Evolutionary conservation across 805 yeast species (phyloP).

Genomic region (Cyberlindnera mycetangii): DNA sequence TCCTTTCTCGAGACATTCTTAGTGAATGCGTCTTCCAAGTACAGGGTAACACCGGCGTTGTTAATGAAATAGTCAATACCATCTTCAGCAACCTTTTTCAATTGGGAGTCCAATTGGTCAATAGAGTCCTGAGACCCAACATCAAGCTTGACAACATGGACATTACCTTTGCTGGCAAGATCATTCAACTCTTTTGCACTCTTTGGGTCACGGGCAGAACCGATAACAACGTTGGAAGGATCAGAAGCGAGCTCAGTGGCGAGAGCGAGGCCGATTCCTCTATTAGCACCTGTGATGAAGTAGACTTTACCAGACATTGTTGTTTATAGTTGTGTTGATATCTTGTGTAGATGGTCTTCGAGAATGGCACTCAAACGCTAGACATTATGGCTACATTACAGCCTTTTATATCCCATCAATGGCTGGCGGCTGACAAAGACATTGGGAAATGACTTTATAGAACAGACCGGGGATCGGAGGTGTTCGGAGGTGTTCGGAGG

Average conservation of each 20-base stretch:
- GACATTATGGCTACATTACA: too few species aligned
- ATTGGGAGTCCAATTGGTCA: constrained; percentile 14
- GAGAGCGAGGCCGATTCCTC: constrained; percentile 12
- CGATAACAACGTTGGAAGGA: constrained; percentile 5
- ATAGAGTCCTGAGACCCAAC: constrained; percentile 19
- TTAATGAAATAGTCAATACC: constrained; percentile 28
- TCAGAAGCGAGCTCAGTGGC: constrained; percentile 1
- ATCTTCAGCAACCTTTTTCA: constrained; percentile 15
- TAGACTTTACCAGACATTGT: constrained; percentile 3
- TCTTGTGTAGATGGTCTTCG: too few species aligned
- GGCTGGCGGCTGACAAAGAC: too few species aligned
- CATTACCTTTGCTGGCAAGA: constrained; percentile 16
- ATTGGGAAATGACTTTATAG: too few species aligned
- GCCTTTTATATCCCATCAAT: too few species aligned
- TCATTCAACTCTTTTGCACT: constrained; percentile 10
- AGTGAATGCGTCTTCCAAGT: not conserved
- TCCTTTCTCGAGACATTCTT: constrained; percentile 1
- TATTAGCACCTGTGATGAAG: constrained; percentile 7
- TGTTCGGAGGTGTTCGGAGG: too few species aligned
- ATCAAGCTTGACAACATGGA: constrained; percentile 26
- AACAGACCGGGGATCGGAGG: too few species aligned
- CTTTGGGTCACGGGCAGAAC: constrained; percentile 14
- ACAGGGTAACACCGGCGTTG: constrained; percentile 26
- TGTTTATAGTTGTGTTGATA: too few species aligned
- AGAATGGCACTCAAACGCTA: too few species aligned